These are phyloP conservation scores for Pestalotiopsis sp. DNA, from an alignment of 2,329 filamentous ascomycete genomes.

Conservation along the genomic window DNA sequence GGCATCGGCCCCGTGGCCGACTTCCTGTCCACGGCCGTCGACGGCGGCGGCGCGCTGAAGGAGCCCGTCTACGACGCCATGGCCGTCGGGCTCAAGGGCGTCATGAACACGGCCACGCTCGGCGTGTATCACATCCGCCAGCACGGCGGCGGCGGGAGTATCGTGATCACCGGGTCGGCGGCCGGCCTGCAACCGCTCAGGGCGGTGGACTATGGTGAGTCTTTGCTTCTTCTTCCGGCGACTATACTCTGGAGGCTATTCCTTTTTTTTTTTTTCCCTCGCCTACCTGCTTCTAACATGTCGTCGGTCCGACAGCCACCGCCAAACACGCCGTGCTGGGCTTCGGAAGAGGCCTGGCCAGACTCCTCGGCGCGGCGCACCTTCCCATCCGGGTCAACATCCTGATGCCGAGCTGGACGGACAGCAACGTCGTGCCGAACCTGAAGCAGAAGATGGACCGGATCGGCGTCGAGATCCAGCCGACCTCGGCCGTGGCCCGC, in stretches of 20 bases:
- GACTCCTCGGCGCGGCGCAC: slow-evolving; percentile 35
- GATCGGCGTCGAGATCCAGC: slow-evolving; percentile 44
- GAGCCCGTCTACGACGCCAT: slow-evolving; percentile 44
- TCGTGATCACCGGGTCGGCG: slow-evolving; percentile 56
- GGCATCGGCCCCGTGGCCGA: slow-evolving; percentile 44
- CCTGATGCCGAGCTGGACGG: slow-evolving; percentile 58
- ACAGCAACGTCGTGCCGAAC: slow-evolving; percentile 47
- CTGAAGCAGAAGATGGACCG: slow-evolving; percentile 36
- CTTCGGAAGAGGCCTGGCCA: slow-evolving; percentile 49
- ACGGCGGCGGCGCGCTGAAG: slow-evolving; percentile 49
- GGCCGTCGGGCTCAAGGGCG: slow-evolving; percentile 51
- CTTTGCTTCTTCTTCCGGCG: neutral
- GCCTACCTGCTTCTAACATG: neutral
- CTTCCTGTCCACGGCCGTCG: slow-evolving; percentile 39
- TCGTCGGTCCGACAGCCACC: slow-evolving; percentile 31
- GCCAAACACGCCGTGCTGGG: slow-evolving; percentile 60
- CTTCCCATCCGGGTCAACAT: slow-evolving; percentile 58
- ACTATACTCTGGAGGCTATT: neutral
- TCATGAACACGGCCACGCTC: slow-evolving; percentile 51
- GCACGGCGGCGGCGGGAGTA: slow-evolving; percentile 48
- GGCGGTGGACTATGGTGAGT: slow-evolving; percentile 51
- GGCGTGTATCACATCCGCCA: slow-evolving; percentile 53
- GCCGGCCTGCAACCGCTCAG: slow-evolving; percentile 53
- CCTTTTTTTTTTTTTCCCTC: neutral
- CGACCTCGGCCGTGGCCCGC: slow-evolving; percentile 47